Conservation (phyloP, 2,329 filamentous ascomycete species). For the Neonectria coccinea region DNA sequence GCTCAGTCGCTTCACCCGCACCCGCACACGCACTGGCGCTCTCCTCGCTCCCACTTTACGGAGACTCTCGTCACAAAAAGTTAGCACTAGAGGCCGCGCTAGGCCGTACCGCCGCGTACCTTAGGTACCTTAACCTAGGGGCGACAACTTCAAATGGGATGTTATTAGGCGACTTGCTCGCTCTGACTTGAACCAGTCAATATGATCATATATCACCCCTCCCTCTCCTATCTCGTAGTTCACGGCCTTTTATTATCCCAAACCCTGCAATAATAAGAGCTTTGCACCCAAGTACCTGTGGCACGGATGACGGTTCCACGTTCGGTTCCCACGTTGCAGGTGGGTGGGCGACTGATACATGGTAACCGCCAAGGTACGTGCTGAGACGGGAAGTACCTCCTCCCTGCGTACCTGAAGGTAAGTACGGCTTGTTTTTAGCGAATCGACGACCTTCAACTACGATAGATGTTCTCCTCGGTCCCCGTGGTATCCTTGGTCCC, state of each 20-base stretch:
- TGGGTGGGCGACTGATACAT: constrained; percentile 12
- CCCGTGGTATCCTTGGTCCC: constrained; percentile 15
- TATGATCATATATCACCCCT: neutral
- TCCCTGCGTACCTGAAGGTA: constrained; percentile 14
- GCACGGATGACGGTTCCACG: constrained; percentile 19
- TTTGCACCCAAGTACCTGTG: constrained; percentile 14
- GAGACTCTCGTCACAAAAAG: constrained; percentile 22
- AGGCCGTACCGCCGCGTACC: constrained; percentile 11
- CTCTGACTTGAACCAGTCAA: constrained; percentile 11
- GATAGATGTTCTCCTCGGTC: neutral
- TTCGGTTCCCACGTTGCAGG: constrained; percentile 19
- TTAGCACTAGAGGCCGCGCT: constrained; percentile 20
- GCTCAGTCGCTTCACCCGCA: neutral
- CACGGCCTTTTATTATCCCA: constrained; percentile 1
- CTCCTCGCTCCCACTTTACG: neutral
- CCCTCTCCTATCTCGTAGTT: constrained; percentile 12
- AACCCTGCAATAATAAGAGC: constrained; percentile 20
- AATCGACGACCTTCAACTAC: constrained; percentile 5
- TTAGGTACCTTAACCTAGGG: neutral
- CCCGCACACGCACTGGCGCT: neutral
- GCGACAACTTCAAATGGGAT: neutral
- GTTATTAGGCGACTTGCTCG: neutral
- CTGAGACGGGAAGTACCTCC: constrained; percentile 12
- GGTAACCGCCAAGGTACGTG: constrained; percentile 3
- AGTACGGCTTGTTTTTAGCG: constrained; percentile 1